phyloP scores from a whole-genome alignment of 2,329 filamentous ascomycete species.

The Arthrinium puccinioides region DNA sequence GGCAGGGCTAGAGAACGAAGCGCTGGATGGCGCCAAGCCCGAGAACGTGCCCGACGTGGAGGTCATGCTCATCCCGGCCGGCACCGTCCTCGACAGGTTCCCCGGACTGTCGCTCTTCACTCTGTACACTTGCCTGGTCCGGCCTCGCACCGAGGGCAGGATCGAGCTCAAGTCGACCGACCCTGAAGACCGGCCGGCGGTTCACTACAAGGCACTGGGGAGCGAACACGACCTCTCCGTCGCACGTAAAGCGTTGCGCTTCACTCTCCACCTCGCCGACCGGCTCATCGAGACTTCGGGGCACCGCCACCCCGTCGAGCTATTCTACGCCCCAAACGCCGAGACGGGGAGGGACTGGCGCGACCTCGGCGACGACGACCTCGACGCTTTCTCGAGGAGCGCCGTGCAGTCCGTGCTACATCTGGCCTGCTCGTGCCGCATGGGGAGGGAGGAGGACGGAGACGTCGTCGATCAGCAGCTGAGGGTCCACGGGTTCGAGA shows the following conservation, averaged over 20 bases:
- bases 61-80: conserved; percentile 31
- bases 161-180: conserved; percentile 26
- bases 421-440: conserved; percentile 33
- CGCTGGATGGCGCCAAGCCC: conserved; percentile 9
- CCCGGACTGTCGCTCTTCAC: conserved; percentile 13
- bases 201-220: conserved; percentile 22
- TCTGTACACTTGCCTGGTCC: conserved; percentile 19
- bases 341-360: conserved; percentile 12
- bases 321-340: conserved; percentile 15
- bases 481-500: conserved; percentile 31
- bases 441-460: conserved; percentile 21
- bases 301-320: conserved; percentile 16
- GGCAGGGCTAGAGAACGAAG: neutral
- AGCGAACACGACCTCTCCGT: conserved; percentile 19
- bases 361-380: conserved; percentile 19
- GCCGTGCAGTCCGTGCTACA: conserved; percentile 21
- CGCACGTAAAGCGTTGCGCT: conserved; percentile 19
- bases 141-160: conserved; percentile 21
- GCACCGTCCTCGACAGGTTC: conserved; percentile 18
- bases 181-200: conserved; percentile 22
- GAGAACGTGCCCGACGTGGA: conserved; percentile 23
- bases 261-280: conserved; percentile 21
- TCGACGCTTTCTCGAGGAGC: conserved; percentile 18
- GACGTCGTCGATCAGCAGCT: conserved; percentile 33
- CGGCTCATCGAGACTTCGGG: conserved; percentile 16